A percentile compares a stretch with the other conserved stretches of the same genome.
phyloP scores from a whole-genome alignment of 2,329 filamentous ascomycete genomes.

The Alternaria sp. region DNA sequence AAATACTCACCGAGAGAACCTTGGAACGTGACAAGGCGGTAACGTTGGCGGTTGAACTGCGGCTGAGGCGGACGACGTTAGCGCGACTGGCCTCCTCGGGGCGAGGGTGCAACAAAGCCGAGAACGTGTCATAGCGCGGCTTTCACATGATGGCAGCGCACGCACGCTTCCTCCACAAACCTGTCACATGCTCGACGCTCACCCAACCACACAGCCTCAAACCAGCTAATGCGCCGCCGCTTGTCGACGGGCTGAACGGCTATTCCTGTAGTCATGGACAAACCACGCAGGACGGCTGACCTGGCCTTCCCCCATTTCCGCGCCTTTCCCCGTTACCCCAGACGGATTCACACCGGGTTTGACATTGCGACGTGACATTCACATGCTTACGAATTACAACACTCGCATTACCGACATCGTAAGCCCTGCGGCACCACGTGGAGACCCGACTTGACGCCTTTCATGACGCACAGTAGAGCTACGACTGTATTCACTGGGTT shows the following conservation, averaged over 20 bases:
- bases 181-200: constrained; percentile 31
- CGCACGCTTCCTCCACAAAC: constrained; percentile 13
- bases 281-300: constrained; percentile 15
- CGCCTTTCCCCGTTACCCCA: constrained; percentile 3
- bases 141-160: constrained; percentile 24
- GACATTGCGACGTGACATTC: constrained; percentile 1
- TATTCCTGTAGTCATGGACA: constrained; percentile 17
- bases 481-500: not conserved
- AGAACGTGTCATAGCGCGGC: constrained; percentile 21
- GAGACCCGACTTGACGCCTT: constrained; percentile 15
- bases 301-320: not conserved
- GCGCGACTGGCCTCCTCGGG: not conserved
- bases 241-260: constrained; percentile 20
- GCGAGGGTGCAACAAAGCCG: constrained; percentile 12
- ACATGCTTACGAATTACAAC: constrained; percentile 2
- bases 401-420: not conserved
- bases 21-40: no score
- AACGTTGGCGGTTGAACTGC: not conserved
- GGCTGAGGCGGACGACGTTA: not conserved
- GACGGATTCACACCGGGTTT: not conserved
- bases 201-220: constrained; percentile 23
- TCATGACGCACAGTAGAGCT: constrained; percentile 16
- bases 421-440: not conserved
- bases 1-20: no score
- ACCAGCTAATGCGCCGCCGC: constrained; percentile 21